Conservation (phyloP, 805 yeast species). For the Torulaspora quercuum region DNA sequence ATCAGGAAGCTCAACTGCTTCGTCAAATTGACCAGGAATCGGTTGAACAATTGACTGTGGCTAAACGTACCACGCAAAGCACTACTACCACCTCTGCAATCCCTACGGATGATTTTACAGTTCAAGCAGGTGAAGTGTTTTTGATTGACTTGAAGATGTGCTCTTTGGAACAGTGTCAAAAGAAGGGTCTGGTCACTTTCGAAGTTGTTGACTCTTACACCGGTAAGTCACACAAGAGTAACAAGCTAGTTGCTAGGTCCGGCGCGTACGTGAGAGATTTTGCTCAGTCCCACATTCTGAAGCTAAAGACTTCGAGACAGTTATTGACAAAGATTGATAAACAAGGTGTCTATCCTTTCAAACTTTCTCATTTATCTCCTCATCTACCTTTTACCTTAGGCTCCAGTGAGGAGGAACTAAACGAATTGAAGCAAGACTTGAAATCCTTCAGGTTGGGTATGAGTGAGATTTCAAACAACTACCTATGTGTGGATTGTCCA, state of each 20-base stretch:
- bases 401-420: slow-evolving; percentile 38
- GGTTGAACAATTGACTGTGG: slow-evolving; percentile 41
- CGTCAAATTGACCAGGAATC: slow-evolving; percentile 7
- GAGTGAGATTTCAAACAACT: slow-evolving; percentile 74
- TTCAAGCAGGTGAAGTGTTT: slow-evolving; percentile 81
- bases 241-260: slow-evolving; percentile 55
- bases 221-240: slow-evolving; percentile 56
- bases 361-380: slow-evolving; percentile 66
- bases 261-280: slow-evolving; percentile 81
- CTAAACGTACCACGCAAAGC: slow-evolving; percentile 37
- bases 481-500: slow-evolving; percentile 69
- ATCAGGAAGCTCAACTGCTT: slow-evolving; percentile 60
- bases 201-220: slow-evolving; percentile 61
- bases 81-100: slow-evolving; percentile 52
- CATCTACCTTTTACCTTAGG: slow-evolving; percentile 54
- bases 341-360: slow-evolving; percentile 87
- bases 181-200: slow-evolving; percentile 65
- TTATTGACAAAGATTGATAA: slow-evolving; percentile 69
- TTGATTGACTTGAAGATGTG: slow-evolving; percentile 79
- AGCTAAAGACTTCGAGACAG: slow-evolving; percentile 68
- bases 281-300: slow-evolving; percentile 74
- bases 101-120: slow-evolving; percentile 72
- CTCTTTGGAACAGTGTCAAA: slow-evolving; percentile 51
- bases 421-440: slow-evolving; percentile 50
- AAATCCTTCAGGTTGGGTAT: slow-evolving; percentile 69